Evolutionary conservation across 108 stramenopile species (phyloP).

Genomic region (Nitzschia sp.): DNA sequence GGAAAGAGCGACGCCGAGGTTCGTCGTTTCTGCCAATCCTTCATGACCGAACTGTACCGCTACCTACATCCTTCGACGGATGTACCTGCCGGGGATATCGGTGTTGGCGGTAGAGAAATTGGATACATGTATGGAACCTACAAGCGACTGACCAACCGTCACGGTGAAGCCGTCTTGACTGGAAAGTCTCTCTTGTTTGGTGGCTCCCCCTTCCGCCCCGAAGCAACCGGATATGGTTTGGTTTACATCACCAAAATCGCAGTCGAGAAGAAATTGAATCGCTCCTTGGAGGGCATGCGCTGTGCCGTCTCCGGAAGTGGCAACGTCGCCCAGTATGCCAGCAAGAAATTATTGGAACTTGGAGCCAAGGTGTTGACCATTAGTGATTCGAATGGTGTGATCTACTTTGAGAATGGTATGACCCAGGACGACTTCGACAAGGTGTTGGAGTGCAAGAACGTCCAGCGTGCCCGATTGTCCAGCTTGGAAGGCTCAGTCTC

Average conservation of each 20-base stretch:
- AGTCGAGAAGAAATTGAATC: slow-evolving; percentile 50
- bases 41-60: slow-evolving; percentile 72
- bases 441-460: slow-evolving; percentile 56
- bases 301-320: slow-evolving; percentile 73
- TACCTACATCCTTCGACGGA: slow-evolving; percentile 75
- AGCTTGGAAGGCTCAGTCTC: slow-evolving; percentile 34
- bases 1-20: slow-evolving; percentile 75
- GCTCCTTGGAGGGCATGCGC: slow-evolving; percentile 46
- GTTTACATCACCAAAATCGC: slow-evolving; percentile 75
- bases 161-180: slow-evolving; percentile 73
- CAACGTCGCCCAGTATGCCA: slow-evolving; percentile 73
- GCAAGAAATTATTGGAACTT: slow-evolving; percentile 55
- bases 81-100: slow-evolving; percentile 87
- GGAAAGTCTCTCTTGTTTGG: slow-evolving; percentile 69
- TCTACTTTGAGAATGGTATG: slow-evolving; percentile 68
- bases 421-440: slow-evolving; percentile 50
- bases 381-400: slow-evolving; percentile 83
- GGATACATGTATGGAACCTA: slow-evolving; percentile 83
- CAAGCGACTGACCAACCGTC: slow-evolving; percentile 65
- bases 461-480: slow-evolving; percentile 52
- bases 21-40: slow-evolving; percentile 76
- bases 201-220: slow-evolving; percentile 66
- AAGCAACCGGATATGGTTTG: slow-evolving; percentile 76
- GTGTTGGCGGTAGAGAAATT: slow-evolving; percentile 80
- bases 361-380: slow-evolving; percentile 83